Evolutionary conservation across 2,329 filamentous ascomycete species (phyloP).

Genomic region (Penicillium sp.): DNA sequence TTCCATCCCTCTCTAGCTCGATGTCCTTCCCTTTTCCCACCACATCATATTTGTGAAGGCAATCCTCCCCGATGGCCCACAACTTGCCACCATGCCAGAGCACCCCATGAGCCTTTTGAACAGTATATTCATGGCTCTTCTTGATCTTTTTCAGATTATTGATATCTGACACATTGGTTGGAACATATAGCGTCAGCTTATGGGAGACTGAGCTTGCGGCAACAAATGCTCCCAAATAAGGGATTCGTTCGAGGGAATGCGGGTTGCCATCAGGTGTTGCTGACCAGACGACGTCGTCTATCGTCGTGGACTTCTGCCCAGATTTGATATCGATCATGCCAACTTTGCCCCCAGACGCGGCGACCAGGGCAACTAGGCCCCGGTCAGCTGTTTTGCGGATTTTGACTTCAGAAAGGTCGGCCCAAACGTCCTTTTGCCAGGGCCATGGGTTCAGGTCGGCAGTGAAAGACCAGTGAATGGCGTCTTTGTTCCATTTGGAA

Average conservation of each 20-base stretch:
- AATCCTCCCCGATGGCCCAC: not conserved
- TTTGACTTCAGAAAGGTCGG: not conserved
- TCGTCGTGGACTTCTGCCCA: not conserved
- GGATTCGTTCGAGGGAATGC: not conserved
- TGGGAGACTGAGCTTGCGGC: not conserved
- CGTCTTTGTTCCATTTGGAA: conserved; percentile 24
- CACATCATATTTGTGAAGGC: not conserved
- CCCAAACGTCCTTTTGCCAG: not conserved
- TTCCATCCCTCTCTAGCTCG: not conserved
- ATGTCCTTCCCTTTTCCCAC: not conserved
- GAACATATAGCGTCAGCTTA: not conserved
- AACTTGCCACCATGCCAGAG: not conserved
- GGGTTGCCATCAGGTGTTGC: not conserved
- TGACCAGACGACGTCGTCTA: not conserved
- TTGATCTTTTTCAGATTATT: not conserved
- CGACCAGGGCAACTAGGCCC: not conserved
- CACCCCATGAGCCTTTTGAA: not conserved
- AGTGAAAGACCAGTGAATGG: conserved; percentile 7
- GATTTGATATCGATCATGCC: not conserved
- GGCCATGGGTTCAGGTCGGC: not conserved
- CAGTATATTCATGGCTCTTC: not conserved
- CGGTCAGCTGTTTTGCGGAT: not conserved
- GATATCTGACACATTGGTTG: not conserved
- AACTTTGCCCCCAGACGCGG: not conserved
- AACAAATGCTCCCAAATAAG: not conserved